Conservation (phyloP, 75 land plant genomes). For the Isoetes taiwanensis region DNA sequence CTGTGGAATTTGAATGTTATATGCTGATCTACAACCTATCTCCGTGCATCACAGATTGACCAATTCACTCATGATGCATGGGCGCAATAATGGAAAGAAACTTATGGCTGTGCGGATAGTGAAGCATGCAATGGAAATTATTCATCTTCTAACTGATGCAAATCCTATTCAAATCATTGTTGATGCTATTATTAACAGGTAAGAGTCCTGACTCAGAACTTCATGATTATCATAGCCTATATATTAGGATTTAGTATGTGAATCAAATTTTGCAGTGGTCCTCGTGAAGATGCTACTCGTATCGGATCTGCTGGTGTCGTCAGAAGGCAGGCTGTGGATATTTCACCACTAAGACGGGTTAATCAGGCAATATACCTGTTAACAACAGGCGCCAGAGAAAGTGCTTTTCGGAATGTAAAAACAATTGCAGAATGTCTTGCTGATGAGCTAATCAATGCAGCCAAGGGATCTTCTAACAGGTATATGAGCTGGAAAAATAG, state of each 20-base stretch:
- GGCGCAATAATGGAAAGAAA: conserved; percentile 25
- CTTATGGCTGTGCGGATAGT: conserved; percentile 22
- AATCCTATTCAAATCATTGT: conserved; percentile 26
- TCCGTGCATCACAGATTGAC: background rate
- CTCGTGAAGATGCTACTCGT: conserved; percentile 61
- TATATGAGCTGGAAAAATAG: too few species aligned
- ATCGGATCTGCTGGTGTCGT: conserved; percentile 81
- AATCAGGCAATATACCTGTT: conserved; percentile 32
- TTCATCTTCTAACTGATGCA: conserved; percentile 13
- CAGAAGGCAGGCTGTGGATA: conserved; percentile 78
- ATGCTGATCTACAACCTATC: background rate
- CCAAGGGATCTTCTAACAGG: conserved; percentile 54
- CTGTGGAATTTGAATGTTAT: too few species aligned
- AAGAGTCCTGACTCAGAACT: background rate
- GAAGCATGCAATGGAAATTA: conserved; percentile 24
- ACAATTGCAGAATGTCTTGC: conserved; percentile 31
- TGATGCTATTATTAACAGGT: conserved; percentile 19
- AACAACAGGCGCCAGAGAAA: conserved; percentile 32
- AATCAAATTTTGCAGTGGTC: too few species aligned
- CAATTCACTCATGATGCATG: conserved; percentile 22
- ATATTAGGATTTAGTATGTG: too few species aligned
- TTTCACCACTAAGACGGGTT: conserved; percentile 50
- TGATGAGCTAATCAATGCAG: conserved; percentile 41
- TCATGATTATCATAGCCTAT: background rate
- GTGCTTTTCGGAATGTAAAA: conserved; percentile 26